Base-by-base conservation (phyloP, 352 stramenopile species). In the Phytophthora rubi region DNA sequence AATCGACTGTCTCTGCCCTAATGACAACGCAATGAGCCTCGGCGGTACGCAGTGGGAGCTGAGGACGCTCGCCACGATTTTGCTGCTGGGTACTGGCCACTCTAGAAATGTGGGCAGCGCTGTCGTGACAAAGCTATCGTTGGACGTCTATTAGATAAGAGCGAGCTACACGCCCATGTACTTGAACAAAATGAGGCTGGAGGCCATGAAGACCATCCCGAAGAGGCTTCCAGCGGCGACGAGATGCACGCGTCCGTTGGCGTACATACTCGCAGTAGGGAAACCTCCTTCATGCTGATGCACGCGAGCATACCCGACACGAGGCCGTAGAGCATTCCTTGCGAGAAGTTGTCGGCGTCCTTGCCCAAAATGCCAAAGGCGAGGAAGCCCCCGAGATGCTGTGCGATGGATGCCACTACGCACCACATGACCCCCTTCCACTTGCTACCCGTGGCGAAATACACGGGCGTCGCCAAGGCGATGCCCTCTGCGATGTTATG, bases 401-500 rank as follows among this genome's bases (percentile, higher is more conserved):
- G 95, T 16, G 92, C 86, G 12, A 59, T 91, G 83, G 16, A 64
- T 77, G 97, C 49, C 97, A 78, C 16, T 77, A 77, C n/a, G 23
- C 92, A 97, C 93, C 93, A 98, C 65, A 93, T 76, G 69, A 99
- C 98, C 3, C 91, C 97, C 53, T 95, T 96, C 75, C 85, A 92
- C 12, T 93, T 84, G 58, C 90, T 97, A 6, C 94, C 95, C 9
- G 97, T 99, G 2, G 96, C 94, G 62, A 98, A 99, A 75, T 98
- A 99, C 45, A 99, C 95, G 0, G 97, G 95, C 2, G 98, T 84
- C 2, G 94, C 92, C 12, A 99, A 93, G 49, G 89, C 97, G 33
- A 99, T 80, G 0, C 97, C 97, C 63, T 99, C 96, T 0, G 96
- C 95, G 59, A 99, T 96, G 67, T 99, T 99, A 76, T 99, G 96